These are phyloP conservation scores for Guadua angustifolia DNA, from an alignment of 176 grass and related monocot genomes.

Conservation along the genomic window DNA sequence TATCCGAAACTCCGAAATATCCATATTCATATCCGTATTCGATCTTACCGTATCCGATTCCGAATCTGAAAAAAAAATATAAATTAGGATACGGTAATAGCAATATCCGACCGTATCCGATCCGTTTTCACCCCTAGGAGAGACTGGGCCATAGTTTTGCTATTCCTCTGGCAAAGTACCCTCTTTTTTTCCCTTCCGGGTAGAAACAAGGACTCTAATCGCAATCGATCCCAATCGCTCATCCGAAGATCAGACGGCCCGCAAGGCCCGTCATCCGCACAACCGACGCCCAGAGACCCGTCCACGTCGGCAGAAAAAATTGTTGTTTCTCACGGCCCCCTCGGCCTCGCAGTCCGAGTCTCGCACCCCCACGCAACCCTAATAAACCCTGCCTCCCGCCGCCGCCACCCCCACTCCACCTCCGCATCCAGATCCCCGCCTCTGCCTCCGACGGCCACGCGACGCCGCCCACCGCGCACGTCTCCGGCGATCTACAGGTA, in stretches of 20 bases:
- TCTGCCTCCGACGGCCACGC: slow-evolving; percentile 17
- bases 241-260: background rate
- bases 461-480: background rate
- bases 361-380: slow-evolving; percentile 35
- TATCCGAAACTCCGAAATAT: no score
- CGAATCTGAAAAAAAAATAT: no score
- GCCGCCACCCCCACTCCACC: slow-evolving; percentile 28
- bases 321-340: background rate
- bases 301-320: background rate
- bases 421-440: background rate
- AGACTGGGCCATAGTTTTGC: background rate
- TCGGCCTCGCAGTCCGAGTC: no score
- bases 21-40: no score
- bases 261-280: background rate
- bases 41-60: no score
- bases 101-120: no score
- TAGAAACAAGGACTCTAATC: background rate
- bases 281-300: background rate
- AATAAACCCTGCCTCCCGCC: slow-evolving; percentile 46
- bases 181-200: background rate
- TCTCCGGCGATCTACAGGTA: slow-evolving; percentile 62
- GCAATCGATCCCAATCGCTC: slow-evolving; percentile 1
- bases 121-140: no score
- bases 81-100: no score
- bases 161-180: background rate